Evolutionary conservation across 2,329 filamentous ascomycete species (phyloP).

Genomic region (Botrytis fragariae): DNA sequence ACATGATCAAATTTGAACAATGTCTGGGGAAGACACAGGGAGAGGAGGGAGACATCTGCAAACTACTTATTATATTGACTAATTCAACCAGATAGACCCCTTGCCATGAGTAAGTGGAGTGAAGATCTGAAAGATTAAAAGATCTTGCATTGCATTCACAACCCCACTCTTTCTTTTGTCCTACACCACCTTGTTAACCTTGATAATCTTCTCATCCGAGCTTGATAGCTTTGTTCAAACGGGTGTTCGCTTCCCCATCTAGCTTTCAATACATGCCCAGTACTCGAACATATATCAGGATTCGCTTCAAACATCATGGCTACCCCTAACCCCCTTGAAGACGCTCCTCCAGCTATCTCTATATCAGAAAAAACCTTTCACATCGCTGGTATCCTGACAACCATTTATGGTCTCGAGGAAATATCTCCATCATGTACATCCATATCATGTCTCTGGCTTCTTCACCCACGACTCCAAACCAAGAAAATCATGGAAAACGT

Average conservation of each 20-base stretch:
- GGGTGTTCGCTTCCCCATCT: background rate
- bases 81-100: background rate
- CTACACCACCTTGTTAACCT: background rate
- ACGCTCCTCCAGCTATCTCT: slow-evolving; percentile 17
- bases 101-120: slow-evolving; percentile 5
- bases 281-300: background rate
- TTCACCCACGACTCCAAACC: slow-evolving; percentile 73
- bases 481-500: slow-evolving; percentile 74
- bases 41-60: background rate
- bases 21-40: background rate
- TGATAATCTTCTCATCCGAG: background rate
- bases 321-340: slow-evolving; percentile 25
- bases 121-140: slow-evolving; percentile 2
- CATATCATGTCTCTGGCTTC: slow-evolving; percentile 83
- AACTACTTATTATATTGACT: background rate
- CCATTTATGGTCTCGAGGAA: slow-evolving; percentile 78
- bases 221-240: background rate
- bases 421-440: slow-evolving; percentile 52
- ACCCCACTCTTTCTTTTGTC: slow-evolving; percentile 2
- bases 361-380: slow-evolving; percentile 66
- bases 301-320: background rate
- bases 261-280: background rate
- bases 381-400: slow-evolving; percentile 75
- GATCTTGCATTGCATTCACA: slow-evolving; percentile 13
- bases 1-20: background rate